Evolutionary conservation across 2,329 filamentous ascomycete genomes (phyloP).

Genomic region (Decorospora gaudefroyi): DNA sequence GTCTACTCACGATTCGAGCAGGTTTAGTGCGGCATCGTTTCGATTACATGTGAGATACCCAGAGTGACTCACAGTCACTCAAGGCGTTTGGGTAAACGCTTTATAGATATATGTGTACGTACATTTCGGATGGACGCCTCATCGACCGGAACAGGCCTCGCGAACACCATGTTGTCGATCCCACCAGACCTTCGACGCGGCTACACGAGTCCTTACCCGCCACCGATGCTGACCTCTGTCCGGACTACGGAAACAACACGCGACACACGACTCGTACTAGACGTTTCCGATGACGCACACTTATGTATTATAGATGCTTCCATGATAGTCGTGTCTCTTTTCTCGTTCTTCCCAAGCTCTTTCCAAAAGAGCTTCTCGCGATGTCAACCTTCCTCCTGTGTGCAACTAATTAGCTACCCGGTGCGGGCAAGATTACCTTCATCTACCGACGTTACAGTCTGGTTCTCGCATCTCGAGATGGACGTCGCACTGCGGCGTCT

Average conservation of each 20-base stretch:
- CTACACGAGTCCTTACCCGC: slow-evolving; percentile 12
- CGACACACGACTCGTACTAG: neutral
- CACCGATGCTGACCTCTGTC: slow-evolving; percentile 10
- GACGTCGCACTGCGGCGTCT: neutral
- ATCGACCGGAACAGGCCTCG: slow-evolving; percentile 16
- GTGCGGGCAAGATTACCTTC: slow-evolving; percentile 33
- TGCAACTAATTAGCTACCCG: slow-evolving; percentile 26
- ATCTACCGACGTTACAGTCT: neutral
- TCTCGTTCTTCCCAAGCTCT: slow-evolving; percentile 16
- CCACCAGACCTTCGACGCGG: slow-evolving; percentile 16
- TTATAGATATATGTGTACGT: slow-evolving; percentile 10
- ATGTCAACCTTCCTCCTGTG: neutral
- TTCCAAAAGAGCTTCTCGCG: too few species aligned
- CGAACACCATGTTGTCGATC: slow-evolving; percentile 20
- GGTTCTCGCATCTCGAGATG: neutral
- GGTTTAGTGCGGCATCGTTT: slow-evolving; percentile 11
- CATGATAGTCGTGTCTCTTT: slow-evolving; percentile 24
- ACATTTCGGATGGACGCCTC: slow-evolving; percentile 9
- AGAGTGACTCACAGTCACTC: slow-evolving; percentile 4
- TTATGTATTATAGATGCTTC: slow-evolving; percentile 27
- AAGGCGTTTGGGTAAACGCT: slow-evolving; percentile 14
- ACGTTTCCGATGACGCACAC: slow-evolving; percentile 4
- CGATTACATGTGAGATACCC: slow-evolving; percentile 14
- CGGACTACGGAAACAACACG: slow-evolving; percentile 2
- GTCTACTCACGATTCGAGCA: slow-evolving; percentile 21